Percentiles rank a stretch among this genome's conserved stretches.
phyloP scores from a whole-genome alignment of 2,329 filamentous ascomycete genomes.

The Pezicula neosporulosa region DNA sequence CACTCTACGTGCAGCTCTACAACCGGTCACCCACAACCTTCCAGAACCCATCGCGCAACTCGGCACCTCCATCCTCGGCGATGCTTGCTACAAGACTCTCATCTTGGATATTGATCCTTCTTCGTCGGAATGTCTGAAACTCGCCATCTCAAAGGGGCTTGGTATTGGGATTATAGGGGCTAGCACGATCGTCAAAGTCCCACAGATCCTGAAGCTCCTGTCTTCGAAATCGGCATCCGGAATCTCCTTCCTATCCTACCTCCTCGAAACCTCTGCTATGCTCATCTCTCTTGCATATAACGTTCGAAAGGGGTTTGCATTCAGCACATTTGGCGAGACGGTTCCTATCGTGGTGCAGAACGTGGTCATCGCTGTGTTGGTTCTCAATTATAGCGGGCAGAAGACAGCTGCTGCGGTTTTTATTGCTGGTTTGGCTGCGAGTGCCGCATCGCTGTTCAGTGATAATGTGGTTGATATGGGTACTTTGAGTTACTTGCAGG shows the following conservation, averaged over 20 bases:
- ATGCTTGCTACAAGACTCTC: conserved; percentile 79
- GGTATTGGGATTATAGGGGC: conserved; percentile 92
- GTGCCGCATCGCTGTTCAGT: conserved; percentile 67
- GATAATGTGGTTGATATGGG: conserved; percentile 57
- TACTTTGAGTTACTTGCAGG: conserved; percentile 63
- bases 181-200: conserved; percentile 90
- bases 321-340: conserved; percentile 95
- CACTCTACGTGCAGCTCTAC: conserved; percentile 54
- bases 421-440: conserved; percentile 70
- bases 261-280: conserved; percentile 86
- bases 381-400: conserved; percentile 77
- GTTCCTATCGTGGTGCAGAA: conserved; percentile 91
- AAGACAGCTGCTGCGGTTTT: conserved; percentile 69
- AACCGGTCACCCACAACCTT: conserved; percentile 68
- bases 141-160: conserved; percentile 87
- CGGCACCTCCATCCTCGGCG: conserved; percentile 76
- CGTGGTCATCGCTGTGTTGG: conserved; percentile 80
- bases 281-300: conserved; percentile 92
- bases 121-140: conserved; percentile 76
- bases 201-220: conserved; percentile 91
- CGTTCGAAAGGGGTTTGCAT: conserved; percentile 84
- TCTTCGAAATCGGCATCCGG: conserved; percentile 77
- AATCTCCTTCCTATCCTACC: conserved; percentile 84
- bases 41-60: conserved; percentile 72
- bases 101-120: conserved; percentile 80